phyloP scores from a whole-genome alignment of 129 eudicot species.

The Centaurea solstitialis region DNA sequence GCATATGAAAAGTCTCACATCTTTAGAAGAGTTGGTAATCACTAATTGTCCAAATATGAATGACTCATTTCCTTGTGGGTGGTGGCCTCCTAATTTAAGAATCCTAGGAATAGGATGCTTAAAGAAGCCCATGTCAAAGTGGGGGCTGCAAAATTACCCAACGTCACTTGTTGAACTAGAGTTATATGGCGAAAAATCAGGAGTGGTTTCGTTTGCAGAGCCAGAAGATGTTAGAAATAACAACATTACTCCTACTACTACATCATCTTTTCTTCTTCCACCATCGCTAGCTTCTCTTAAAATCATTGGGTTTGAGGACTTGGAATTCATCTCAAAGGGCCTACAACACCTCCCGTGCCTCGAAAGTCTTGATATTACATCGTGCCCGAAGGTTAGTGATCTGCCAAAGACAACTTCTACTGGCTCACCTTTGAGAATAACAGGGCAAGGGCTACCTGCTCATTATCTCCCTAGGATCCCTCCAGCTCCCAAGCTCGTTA shows the following conservation, averaged over 20 bases:
- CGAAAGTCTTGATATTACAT: neutral
- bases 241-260: neutral
- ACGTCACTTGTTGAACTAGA: neutral
- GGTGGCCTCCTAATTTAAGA: slow-evolving; percentile 21
- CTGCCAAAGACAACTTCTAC: too few species aligned
- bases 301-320: neutral
- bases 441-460: too few species aligned
- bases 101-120: neutral
- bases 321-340: neutral
- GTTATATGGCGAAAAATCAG: slow-evolving; percentile 5
- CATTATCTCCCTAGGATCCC: too few species aligned
- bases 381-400: neutral
- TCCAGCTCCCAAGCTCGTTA: neutral
- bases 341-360: neutral
- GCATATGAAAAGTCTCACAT: slow-evolving; percentile 19
- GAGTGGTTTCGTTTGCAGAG: slow-evolving; percentile 21
- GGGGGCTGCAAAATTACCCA: slow-evolving; percentile 19
- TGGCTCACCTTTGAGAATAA: too few species aligned
- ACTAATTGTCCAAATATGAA: slow-evolving; percentile 16
- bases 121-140: slow-evolving; percentile 15
- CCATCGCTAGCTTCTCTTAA: neutral
- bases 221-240: neutral
- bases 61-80: neutral
- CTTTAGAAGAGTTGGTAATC: neutral
- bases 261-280: neutral